Evolutionary conservation across 352 stramenopile species (phyloP).

Genomic region (Phytophthora foliorum): DNA sequence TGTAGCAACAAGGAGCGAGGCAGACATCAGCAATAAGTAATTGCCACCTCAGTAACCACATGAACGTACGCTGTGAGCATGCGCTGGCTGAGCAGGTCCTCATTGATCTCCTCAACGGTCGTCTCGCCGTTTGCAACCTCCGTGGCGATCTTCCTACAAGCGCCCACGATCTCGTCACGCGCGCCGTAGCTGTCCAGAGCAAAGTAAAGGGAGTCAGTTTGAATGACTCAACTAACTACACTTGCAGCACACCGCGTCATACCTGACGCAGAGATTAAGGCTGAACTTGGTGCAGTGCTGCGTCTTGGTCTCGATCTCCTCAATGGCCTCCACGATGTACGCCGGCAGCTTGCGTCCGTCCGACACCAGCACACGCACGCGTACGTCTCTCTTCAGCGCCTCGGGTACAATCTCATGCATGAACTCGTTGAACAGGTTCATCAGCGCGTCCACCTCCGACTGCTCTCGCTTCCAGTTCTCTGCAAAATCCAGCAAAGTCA

Average conservation of each 20-base stretch:
- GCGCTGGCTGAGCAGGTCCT: constrained; percentile 75
- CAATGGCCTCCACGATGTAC: constrained; percentile 74
- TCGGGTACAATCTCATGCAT: constrained; percentile 95
- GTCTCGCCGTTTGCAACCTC: constrained; percentile 82
- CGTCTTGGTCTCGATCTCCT: constrained; percentile 91
- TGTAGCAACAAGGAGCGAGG: constrained; percentile 43
- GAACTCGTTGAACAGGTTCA: constrained; percentile 96
- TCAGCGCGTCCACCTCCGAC: constrained; percentile 92
- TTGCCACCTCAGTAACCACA: neutral
- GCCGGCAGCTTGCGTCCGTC: constrained; percentile 76
- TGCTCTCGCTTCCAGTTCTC: constrained; percentile 96
- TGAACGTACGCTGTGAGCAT: constrained; percentile 85
- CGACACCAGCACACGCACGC: constrained; percentile 93
- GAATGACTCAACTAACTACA: neutral
- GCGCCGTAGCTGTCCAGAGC: constrained; percentile 92
- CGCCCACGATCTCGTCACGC: constrained; percentile 95
- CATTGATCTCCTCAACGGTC: constrained; percentile 78
- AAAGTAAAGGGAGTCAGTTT: constrained; percentile 31
- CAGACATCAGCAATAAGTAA: neutral
- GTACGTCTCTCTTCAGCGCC: constrained; percentile 90
- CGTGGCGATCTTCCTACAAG: constrained; percentile 89
- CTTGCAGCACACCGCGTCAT: constrained; percentile 7
- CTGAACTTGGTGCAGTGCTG: constrained; percentile 80
- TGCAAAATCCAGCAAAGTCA: constrained; percentile 27
- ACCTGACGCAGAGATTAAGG: constrained; percentile 90